A percentile compares a stretch with the other conserved stretches of the same genome.
Evolutionary conservation across 352 stramenopile species (phyloP).

Genomic region (Globisporangium splendens): DNA sequence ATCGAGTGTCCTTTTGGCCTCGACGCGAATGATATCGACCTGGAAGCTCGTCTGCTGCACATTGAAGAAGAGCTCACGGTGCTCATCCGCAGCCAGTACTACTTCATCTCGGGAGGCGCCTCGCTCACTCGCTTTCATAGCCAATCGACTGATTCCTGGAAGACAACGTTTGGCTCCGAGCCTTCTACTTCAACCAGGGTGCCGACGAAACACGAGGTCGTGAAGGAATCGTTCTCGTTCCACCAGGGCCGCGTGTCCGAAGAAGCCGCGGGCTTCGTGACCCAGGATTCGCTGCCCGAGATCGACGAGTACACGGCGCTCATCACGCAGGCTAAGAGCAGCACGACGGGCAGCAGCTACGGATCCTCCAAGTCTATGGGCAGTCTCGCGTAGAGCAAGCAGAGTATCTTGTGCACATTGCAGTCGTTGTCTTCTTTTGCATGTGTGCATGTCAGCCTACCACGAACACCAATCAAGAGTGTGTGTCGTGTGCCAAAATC

Average conservation of each 20-base stretch:
- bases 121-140: slow-evolving; percentile 15
- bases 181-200: background rate
- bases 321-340: slow-evolving; percentile 27
- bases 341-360: slow-evolving; percentile 16
- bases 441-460: too few relatives aligned
- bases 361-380: slow-evolving; percentile 16
- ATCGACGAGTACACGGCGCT: slow-evolving; percentile 74
- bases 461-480: too few relatives aligned
- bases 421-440: background rate
- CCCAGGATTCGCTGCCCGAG: slow-evolving; percentile 58
- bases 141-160: slow-evolving; percentile 5
- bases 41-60: slow-evolving; percentile 64
- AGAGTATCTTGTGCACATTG: too few relatives aligned
- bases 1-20: slow-evolving; percentile 81
- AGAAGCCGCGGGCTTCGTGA: slow-evolving; percentile 24
- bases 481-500: too few relatives aligned
- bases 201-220: slow-evolving; percentile 7
- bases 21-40: slow-evolving; percentile 79
- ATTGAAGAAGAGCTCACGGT: slow-evolving; percentile 84
- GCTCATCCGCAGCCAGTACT: slow-evolving; percentile 77
- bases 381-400: slow-evolving; percentile 5
- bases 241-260: slow-evolving; percentile 60
- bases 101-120: slow-evolving; percentile 64
- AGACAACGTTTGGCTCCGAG: background rate
- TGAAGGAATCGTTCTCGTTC: slow-evolving; percentile 53